These are phyloP conservation scores for Microdochium bolleyi DNA, from an alignment of 2,329 filamentous ascomycete genomes.

Conservation along the genomic window DNA sequence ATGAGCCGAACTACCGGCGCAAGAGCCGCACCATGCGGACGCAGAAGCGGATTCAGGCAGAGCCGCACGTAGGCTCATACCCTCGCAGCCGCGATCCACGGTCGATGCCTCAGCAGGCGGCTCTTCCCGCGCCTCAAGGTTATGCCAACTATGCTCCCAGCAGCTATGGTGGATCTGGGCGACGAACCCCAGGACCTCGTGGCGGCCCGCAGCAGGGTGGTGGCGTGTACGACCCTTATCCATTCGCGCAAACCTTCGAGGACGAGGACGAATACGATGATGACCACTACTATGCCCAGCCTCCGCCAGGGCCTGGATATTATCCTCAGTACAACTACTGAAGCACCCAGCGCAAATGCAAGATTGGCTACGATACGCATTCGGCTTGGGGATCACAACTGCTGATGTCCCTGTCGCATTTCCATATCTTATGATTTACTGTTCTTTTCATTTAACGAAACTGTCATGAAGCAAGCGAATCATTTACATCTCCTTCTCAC, in stretches of 20 bases:
- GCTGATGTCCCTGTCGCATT: background rate
- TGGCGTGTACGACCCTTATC: background rate
- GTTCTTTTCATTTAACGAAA: background rate
- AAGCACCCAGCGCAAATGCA: background rate
- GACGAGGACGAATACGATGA: conserved; percentile 10
- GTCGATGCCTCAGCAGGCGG: background rate
- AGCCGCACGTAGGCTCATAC: background rate
- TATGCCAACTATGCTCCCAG: background rate
- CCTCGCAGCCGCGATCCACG: background rate
- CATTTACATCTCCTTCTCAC: background rate
- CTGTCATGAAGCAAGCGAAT: background rate
- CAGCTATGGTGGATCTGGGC: background rate
- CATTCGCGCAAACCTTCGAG: background rate
- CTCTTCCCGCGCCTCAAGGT: conserved; percentile 12
- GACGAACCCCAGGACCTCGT: background rate
- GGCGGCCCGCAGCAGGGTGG: background rate
- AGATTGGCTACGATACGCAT: background rate
- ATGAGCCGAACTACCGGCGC: background rate
- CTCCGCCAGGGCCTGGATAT: background rate
- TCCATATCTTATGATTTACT: background rate
- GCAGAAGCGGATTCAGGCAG: background rate
- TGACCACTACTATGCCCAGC: background rate
- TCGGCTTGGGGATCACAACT: background rate
- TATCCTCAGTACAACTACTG: background rate
- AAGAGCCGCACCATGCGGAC: background rate